Evolutionary conservation across 1,284 basidiomycete species (phyloP).

Genomic region (Wallemia mellicola): DNA sequence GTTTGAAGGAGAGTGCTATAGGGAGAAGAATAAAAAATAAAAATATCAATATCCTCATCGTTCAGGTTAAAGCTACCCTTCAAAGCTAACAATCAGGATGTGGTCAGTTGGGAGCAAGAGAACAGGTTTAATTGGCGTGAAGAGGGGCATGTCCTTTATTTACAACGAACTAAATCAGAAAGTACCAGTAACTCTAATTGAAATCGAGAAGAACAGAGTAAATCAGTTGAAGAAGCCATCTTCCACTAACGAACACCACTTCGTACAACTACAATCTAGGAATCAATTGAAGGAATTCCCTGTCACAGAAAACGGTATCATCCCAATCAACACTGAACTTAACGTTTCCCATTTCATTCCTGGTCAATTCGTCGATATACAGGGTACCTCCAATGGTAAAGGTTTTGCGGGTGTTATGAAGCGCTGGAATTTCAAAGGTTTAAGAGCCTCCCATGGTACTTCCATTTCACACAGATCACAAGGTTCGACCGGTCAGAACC

Average conservation of each 20-base stretch:
- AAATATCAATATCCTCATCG: no score
- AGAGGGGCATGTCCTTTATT: background rate
- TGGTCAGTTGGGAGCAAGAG: no score
- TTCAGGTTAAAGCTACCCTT: no score
- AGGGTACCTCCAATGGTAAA: conserved; percentile 77
- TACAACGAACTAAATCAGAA: background rate
- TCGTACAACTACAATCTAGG: no score
- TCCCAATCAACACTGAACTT: conserved; percentile 67
- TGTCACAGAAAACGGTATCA: conserved; percentile 58
- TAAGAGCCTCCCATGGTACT: conserved; percentile 82
- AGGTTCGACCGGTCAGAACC: conserved; percentile 81
- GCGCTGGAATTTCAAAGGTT: conserved; percentile 71
- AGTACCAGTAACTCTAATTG: background rate
- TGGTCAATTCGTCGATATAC: conserved; percentile 82
- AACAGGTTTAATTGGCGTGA: background rate
- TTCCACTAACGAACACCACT: no score
- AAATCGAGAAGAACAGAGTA: background rate
- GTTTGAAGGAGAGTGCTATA: no score
- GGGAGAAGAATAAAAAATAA: no score
- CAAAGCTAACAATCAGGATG: no score
- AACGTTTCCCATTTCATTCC: conserved; percentile 90
- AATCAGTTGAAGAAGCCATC: no score
- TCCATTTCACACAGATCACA: conserved; percentile 77
- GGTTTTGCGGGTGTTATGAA: conserved; percentile 97
- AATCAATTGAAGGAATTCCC: conserved; percentile 67